A percentile compares a stretch with the other conserved stretches of the same genome.
These are phyloP conservation scores for Cordyceps sp. DNA, from an alignment of 2,329 filamentous ascomycete species.

Conservation along the genomic window DNA sequence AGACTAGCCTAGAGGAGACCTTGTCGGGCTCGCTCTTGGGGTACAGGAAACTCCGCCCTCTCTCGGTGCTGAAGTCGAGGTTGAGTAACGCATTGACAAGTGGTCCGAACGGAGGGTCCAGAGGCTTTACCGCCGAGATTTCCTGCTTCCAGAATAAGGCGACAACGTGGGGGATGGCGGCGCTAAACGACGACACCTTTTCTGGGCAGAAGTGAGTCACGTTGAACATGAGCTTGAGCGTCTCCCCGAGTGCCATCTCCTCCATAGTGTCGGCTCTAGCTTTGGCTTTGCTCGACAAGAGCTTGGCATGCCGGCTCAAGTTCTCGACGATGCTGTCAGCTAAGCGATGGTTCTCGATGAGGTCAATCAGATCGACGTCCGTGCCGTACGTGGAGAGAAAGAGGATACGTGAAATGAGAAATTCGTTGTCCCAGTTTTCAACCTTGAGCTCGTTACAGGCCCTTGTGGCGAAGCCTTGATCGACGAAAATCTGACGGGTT, in stretches of 20 bases:
- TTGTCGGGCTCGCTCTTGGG: slow-evolving; percentile 42
- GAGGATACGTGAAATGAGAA: slow-evolving; percentile 39
- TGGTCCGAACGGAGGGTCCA: slow-evolving; percentile 55
- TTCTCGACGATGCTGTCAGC: slow-evolving; percentile 49
- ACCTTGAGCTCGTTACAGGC: slow-evolving; percentile 56
- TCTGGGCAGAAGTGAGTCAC: slow-evolving; percentile 58
- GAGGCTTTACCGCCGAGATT: slow-evolving; percentile 42
- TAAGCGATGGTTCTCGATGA: slow-evolving; percentile 23
- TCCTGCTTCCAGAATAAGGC: slow-evolving; percentile 47
- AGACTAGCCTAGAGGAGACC: slow-evolving; percentile 48
- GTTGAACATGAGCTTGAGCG: slow-evolving; percentile 79
- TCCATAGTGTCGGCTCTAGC: slow-evolving; percentile 40
- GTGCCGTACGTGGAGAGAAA: slow-evolving; percentile 31
- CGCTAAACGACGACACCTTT: slow-evolving; percentile 43
- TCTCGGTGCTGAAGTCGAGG: slow-evolving; percentile 46
- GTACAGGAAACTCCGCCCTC: slow-evolving; percentile 42
- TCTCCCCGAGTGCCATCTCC: slow-evolving; percentile 68
- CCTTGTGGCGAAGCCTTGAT: slow-evolving; percentile 37
- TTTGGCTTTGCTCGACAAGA: slow-evolving; percentile 14
- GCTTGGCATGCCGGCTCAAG: slow-evolving; percentile 50
- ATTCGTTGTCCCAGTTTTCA: slow-evolving; percentile 69
- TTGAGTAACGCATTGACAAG: slow-evolving; percentile 72
- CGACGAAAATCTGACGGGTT: slow-evolving; percentile 26
- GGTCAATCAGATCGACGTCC: slow-evolving; percentile 29
- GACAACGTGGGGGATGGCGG: slow-evolving; percentile 52